Evolutionary conservation across 2,329 filamentous ascomycete species (phyloP).

Genomic region (Colletotrichum incanum): DNA sequence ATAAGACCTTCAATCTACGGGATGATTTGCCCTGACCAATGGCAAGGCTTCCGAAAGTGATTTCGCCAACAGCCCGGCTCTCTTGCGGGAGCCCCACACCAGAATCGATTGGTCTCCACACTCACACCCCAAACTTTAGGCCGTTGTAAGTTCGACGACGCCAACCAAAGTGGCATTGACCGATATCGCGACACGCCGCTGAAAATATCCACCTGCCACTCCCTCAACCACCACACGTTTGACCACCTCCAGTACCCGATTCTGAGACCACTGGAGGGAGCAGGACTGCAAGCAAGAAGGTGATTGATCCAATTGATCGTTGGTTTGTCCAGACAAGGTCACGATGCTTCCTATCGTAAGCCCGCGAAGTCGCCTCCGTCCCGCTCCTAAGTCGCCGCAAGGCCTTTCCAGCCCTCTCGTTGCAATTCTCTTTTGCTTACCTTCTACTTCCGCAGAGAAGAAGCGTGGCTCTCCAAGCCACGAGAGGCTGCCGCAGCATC

Average conservation of each 20-base stretch:
- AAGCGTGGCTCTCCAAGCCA: conserved; percentile 49
- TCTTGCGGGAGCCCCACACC: conserved; percentile 29
- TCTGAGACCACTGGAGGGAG: conserved; percentile 12
- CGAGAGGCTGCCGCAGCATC: conserved; percentile 61
- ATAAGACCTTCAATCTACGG: neutral
- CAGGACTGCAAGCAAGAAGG: neutral
- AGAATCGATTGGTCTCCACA: conserved; percentile 20
- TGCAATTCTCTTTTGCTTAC: neutral
- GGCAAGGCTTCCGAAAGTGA: conserved; percentile 10
- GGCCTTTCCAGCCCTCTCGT: neutral
- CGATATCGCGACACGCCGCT: conserved; percentile 30
- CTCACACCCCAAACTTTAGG: conserved; percentile 32
- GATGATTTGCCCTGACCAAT: conserved; percentile 19
- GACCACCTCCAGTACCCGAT: neutral
- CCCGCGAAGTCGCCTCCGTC: neutral
- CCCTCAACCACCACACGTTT: neutral
- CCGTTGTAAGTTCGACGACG: conserved; percentile 2
- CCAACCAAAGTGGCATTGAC: conserved; percentile 4
- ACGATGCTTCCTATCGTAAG: conserved; percentile 43
- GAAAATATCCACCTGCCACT: neutral
- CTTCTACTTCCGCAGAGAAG: conserved; percentile 46
- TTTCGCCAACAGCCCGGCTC: conserved; percentile 21
- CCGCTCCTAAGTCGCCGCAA: neutral
- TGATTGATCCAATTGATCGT: neutral
- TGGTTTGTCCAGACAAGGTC: neutral